Evolutionary conservation across 2,329 filamentous ascomycete genomes (phyloP), one percentile per base, ranked within the genome.

Genomic region (Apiospora arundinis): DNA sequence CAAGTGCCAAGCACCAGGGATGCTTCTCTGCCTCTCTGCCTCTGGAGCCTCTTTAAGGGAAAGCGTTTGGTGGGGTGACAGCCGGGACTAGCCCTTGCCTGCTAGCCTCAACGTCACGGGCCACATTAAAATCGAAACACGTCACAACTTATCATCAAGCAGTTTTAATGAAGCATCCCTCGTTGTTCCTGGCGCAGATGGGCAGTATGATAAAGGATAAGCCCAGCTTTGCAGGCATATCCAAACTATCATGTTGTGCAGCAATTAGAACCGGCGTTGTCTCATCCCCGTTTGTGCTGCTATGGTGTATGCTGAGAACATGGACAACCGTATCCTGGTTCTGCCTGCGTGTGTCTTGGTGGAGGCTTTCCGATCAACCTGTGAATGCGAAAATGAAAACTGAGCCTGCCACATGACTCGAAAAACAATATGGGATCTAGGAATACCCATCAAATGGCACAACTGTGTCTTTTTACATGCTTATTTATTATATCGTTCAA

Each of bases 51-150:
- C 56, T 63, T 63, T n/a, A 23, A 40, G 56, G 56, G 21, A 63
- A 63, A 63, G 56, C 56, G 56, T 63, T 63, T 40, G 56, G 56
- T 63, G 56, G 56, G 56, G 56, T 63, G 56, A 40, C 56, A 63
- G 32, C 56, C 56, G 56, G 21, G 56, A 40, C 32, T 63, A 63
- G 56, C 56, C 56, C 56, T 63, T 21, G 32, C 18, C 21, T 63
- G 8, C 18, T 63, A 40, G 56, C 56, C 56, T 40, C 56, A 63
- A 63, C 56, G 56, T 63, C 56, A 63, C 56, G 32, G 56, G n/a
- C 56, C 56, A 63, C 56, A 63, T 40, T 40, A 63, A 40, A 40
- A 37, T 63, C 32, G 32, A 63, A 63, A 63, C 56, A 63, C 56
- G 32, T 63, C 56, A 63, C 56, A 63, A 40, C 56, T n/a, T 40